These are phyloP conservation scores for Fusarium verrucosum DNA, from an alignment of 2,329 filamentous ascomycete genomes.

Conservation along the genomic window DNA sequence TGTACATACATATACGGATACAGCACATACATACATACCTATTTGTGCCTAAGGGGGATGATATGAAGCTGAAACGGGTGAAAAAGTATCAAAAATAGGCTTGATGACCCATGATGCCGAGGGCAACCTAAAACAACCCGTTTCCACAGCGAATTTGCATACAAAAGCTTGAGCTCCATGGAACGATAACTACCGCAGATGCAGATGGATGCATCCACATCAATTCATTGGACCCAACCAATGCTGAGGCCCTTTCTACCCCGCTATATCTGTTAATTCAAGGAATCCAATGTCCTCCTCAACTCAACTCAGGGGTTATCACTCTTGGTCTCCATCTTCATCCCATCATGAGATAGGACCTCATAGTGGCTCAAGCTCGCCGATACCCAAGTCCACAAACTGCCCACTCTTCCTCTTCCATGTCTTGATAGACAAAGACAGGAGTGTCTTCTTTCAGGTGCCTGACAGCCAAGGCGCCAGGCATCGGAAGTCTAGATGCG, in stretches of 20 bases:
- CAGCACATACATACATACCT: not conserved
- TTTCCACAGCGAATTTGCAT: not conserved
- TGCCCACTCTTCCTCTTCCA: conserved; percentile 10
- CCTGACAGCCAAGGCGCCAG: conserved; percentile 11
- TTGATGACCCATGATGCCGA: conserved; percentile 5
- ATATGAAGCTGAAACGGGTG: conserved; percentile 31
- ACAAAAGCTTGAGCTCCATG: not conserved
- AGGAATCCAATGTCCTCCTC: conserved; percentile 15
- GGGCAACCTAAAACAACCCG: conserved; percentile 11
- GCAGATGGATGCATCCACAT: not conserved
- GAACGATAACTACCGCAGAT: not conserved
- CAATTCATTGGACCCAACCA: not conserved
- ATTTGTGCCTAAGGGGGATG: no score
- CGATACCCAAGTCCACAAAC: conserved; percentile 2
- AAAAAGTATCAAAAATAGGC: conserved; percentile 4
- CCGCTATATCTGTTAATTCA: conserved; percentile 11
- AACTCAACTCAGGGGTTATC: conserved; percentile 2
- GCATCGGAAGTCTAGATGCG: conserved; percentile 22
- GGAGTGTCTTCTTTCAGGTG: conserved; percentile 4
- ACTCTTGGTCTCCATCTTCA: conserved; percentile 8
- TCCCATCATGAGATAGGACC: conserved; percentile 6
- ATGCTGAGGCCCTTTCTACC: conserved; percentile 23
- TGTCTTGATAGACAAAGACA: not conserved
- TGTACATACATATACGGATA: conserved; percentile 1
- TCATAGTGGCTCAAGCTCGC: conserved; percentile 11